Evolutionary conservation across 805 yeast species (phyloP).

Genomic region (Metschnikowia gruessii): DNA sequence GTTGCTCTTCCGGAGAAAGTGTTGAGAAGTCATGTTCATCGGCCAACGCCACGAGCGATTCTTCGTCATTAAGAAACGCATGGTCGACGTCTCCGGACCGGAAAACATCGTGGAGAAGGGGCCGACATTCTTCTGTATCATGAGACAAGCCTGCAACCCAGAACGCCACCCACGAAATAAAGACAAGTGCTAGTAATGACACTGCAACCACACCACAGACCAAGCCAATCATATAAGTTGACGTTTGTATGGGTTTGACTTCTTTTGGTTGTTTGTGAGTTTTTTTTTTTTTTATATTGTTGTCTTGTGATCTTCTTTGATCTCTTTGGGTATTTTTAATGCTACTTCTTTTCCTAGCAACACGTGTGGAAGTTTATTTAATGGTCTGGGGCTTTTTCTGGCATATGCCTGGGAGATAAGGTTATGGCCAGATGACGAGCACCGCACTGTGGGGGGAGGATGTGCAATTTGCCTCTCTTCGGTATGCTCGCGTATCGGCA

Average conservation of each 20-base stretch:
- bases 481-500: not conserved
- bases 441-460: not conserved
- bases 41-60: slow-evolving; percentile 32
- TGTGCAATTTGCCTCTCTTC: not conserved
- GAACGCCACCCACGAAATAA: slow-evolving; percentile 2
- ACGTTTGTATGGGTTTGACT: too few relatives aligned
- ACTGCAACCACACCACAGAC: not conserved
- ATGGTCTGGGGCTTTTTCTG: not conserved
- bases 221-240: not conserved
- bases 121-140: slow-evolving; percentile 3
- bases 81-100: slow-evolving; percentile 28
- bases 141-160: not conserved
- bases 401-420: not conserved
- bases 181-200: not conserved
- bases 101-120: slow-evolving; percentile 13
- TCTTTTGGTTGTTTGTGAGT: too few relatives aligned
- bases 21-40: slow-evolving; percentile 36
- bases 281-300: too few relatives aligned
- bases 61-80: slow-evolving; percentile 42
- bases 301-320: too few relatives aligned
- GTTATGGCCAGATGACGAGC: not conserved
- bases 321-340: too few relatives aligned
- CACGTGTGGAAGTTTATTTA: not conserved
- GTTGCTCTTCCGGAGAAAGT: slow-evolving; percentile 42
- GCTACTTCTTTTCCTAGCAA: too few relatives aligned